Percentiles rank a stretch among this genome's conserved stretches.
phyloP scores from a whole-genome alignment of 352 stramenopile species.

The Phytophthora syringae region DNA sequence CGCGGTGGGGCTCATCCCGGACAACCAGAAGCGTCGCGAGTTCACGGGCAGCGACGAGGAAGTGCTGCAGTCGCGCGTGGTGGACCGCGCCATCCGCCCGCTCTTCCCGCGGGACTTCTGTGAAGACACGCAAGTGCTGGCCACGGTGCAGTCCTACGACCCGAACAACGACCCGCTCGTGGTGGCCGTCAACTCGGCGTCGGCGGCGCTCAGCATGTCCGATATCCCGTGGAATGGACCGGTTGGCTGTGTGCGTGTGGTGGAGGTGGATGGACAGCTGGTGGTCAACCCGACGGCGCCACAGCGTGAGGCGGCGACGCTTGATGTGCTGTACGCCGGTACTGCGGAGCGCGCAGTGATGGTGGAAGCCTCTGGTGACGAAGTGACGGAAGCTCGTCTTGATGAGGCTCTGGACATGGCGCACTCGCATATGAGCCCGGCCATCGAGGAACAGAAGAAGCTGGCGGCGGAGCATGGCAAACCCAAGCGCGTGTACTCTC shows the following conservation, averaged over 20 bases:
- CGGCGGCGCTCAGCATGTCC: slow-evolving; percentile 82
- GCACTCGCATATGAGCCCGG: slow-evolving; percentile 57
- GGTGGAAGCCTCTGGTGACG: slow-evolving; percentile 87
- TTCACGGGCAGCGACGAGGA: slow-evolving; percentile 94
- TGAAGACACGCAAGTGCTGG: slow-evolving; percentile 96
- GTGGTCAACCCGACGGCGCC: slow-evolving; percentile 92
- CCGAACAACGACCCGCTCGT: slow-evolving; percentile 86
- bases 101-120: slow-evolving; percentile 95
- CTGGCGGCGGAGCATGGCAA: slow-evolving; percentile 65
- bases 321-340: slow-evolving; percentile 88
- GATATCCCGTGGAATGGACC: slow-evolving; percentile 92
- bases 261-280: slow-evolving; percentile 83
- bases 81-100: slow-evolving; percentile 96
- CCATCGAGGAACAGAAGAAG: slow-evolving; percentile 70
- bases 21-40: slow-evolving; percentile 87
- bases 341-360: slow-evolving; percentile 83
- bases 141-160: slow-evolving; percentile 90
- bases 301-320: slow-evolving; percentile 72
- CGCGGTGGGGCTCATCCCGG: slow-evolving; percentile 88
- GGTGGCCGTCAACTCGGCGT: slow-evolving; percentile 90
- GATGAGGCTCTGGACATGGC: slow-evolving; percentile 81
- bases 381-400: slow-evolving; percentile 79
- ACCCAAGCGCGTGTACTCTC: slow-evolving; percentile 68
- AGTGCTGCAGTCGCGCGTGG: slow-evolving; percentile 95
- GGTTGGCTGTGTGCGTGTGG: slow-evolving; percentile 90